Conservation (phyloP, 768 basidiomycete genomes). For the Psilocybe cubensis region DNA sequence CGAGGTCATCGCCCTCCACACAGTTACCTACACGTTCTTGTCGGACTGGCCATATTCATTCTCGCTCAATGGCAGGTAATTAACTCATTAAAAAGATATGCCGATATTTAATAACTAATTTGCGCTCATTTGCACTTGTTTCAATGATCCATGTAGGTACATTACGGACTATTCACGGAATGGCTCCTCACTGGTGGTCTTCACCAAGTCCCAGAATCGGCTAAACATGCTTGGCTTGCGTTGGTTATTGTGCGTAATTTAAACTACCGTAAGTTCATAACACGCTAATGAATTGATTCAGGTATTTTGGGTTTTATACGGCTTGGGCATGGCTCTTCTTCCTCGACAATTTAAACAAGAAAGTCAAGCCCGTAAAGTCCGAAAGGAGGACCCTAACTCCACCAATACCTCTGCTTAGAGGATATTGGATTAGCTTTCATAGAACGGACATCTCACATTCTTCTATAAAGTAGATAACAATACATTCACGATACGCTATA, state of each 20-base stretch:
- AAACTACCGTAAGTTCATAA: neutral
- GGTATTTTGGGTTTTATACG: constrained; percentile 53
- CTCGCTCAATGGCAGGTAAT: constrained; percentile 55
- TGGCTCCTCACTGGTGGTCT: constrained; percentile 40
- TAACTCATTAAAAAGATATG: neutral
- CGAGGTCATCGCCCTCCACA: constrained; percentile 48
- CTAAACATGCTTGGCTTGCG: constrained; percentile 52
- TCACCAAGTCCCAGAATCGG: constrained; percentile 39
- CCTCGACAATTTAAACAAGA: constrained; percentile 52
- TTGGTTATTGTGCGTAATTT: constrained; percentile 38
- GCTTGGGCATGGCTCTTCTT: constrained; percentile 42
- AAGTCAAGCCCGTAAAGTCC: constrained; percentile 20
- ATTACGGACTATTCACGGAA: constrained; percentile 53
- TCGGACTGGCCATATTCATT: constrained; percentile 58
- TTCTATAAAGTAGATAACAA: constrained; percentile 13
- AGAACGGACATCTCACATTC: constrained; percentile 8
- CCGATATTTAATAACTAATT: neutral
- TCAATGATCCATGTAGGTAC: constrained; percentile 37
- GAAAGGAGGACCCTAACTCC: constrained; percentile 19
- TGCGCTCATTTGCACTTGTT: neutral
- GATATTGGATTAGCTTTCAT: neutral
- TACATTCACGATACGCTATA: constrained; percentile 24
- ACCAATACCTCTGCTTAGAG: constrained; percentile 12
- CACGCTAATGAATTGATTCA: constrained; percentile 20
- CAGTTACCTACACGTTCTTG: constrained; percentile 56